A percentile compares a stretch with the other conserved stretches of the same genome.
Evolutionary conservation across 495 filamentous ascomycete species (phyloP).

Genomic region (Trypethelium eluteriae): DNA sequence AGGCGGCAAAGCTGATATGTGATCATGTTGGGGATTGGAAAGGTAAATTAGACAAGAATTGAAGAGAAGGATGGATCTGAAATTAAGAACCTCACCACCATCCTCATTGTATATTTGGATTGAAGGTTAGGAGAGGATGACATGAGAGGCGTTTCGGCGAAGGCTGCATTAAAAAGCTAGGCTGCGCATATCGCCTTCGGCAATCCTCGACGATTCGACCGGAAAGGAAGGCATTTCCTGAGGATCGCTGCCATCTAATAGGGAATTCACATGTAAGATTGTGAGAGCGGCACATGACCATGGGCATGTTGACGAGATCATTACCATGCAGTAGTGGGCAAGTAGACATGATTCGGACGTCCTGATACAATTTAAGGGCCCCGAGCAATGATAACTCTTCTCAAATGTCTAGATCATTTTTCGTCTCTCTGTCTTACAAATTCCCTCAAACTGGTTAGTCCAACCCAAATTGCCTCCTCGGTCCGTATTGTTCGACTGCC

Average conservation of each 20-base stretch:
- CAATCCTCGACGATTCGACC: no score
- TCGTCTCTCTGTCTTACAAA: constrained; percentile 32
- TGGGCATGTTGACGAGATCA: no score
- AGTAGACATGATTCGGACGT: no score
- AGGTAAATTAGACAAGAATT: constrained; percentile 40
- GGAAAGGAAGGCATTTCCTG: no score
- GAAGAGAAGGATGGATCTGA: not conserved
- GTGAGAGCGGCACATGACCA: no score
- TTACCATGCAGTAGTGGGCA: no score
- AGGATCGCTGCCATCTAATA: no score
- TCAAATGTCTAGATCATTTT: not conserved
- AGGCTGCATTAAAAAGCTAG: no score
- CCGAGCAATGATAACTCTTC: not conserved
- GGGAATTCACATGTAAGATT: no score
- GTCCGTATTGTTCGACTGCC: constrained; percentile 70
- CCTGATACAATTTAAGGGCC: no score
- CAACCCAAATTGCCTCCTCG: constrained; percentile 70
- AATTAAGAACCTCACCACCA: not conserved
- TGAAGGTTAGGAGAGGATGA: not conserved
- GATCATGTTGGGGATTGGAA: constrained; percentile 90
- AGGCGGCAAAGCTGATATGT: constrained; percentile 73
- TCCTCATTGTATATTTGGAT: not conserved
- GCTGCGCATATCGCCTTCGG: no score
- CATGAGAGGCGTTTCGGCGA: not conserved
- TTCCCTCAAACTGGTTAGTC: constrained; percentile 51